A percentile compares a stretch with the other conserved stretches of the same genome.
Evolutionary conservation across 2,329 filamentous ascomycete genomes (phyloP).

Genomic region (Aspergillus persii): DNA sequence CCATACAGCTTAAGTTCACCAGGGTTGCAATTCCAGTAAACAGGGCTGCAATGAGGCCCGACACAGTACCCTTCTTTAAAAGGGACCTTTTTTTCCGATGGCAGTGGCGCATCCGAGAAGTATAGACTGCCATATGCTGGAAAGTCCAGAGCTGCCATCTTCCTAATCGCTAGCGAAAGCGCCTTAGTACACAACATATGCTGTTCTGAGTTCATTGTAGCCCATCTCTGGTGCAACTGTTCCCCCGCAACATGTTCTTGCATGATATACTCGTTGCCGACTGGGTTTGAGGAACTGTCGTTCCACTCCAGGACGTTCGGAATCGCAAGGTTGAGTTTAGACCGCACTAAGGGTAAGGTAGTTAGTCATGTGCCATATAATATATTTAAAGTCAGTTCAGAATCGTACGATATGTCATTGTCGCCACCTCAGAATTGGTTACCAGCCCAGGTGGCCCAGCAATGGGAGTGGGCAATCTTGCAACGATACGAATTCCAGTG

Average conservation of each 20-base stretch:
- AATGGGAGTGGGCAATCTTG: conserved; percentile 41
- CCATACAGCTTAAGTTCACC: conserved; percentile 18
- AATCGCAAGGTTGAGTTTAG: conserved; percentile 24
- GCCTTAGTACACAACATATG: conserved; percentile 33
- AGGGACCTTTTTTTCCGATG: conserved; percentile 18
- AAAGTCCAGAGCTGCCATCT: conserved; percentile 34
- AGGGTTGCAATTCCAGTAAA: conserved; percentile 16
- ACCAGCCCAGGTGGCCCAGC: conserved; percentile 39
- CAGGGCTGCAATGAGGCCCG: conserved; percentile 27
- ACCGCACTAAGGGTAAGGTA: conserved; percentile 18
- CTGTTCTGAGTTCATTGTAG: conserved; percentile 25
- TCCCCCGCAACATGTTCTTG: conserved; percentile 28
- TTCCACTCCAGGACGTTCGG: conserved; percentile 26
- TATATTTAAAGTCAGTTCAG: not conserved
- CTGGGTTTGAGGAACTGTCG: conserved; percentile 27
- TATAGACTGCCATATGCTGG: conserved; percentile 42
- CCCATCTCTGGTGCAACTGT: conserved; percentile 32
- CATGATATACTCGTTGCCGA: conserved; percentile 42
- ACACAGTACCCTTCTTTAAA: conserved; percentile 33
- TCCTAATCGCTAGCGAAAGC: conserved; percentile 28
- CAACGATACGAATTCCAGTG: conserved; percentile 39
- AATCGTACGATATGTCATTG: conserved; percentile 42
- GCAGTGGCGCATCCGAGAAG: conserved; percentile 28
- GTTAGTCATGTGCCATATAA: not conserved
- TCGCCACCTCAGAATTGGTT: conserved; percentile 49